phyloP scores from a whole-genome alignment of 305 asterid species.

The Plantago coronopus region DNA sequence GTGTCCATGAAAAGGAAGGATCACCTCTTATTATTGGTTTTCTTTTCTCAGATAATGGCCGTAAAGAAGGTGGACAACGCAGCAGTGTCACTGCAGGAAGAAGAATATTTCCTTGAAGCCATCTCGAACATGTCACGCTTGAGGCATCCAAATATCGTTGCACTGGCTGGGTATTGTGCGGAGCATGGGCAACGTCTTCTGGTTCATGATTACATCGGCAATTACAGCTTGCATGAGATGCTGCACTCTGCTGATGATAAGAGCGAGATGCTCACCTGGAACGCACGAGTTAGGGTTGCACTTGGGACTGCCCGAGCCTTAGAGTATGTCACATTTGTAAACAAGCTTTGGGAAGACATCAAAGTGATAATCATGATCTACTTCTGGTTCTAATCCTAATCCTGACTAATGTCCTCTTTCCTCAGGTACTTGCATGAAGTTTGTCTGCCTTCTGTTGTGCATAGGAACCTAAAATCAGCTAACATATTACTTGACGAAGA shows the following conservation, averaged over 20 bases:
- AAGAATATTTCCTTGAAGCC: slow-evolving; percentile 84
- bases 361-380: slow-evolving; percentile 1
- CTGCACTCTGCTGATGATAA: slow-evolving; percentile 87
- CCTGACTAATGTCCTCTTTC: slow-evolving; percentile 23
- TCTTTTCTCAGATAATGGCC: slow-evolving; percentile 60
- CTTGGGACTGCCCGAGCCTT: slow-evolving; percentile 98
- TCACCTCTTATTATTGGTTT: slow-evolving; percentile 8
- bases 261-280: slow-evolving; percentile 83
- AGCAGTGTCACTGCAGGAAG: slow-evolving; percentile 81
- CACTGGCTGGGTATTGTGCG: slow-evolving; percentile 76
- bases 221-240: slow-evolving; percentile 87
- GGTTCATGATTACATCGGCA: slow-evolving; percentile 70
- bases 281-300: slow-evolving; percentile 89
- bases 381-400: slow-evolving; percentile 19
- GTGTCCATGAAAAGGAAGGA: slow-evolving; percentile 8
- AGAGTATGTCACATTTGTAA: slow-evolving; percentile 52
- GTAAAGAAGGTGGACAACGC: slow-evolving; percentile 81
- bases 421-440: slow-evolving; percentile 98
- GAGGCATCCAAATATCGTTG: slow-evolving; percentile 87
- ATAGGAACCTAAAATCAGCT: slow-evolving; percentile 92
- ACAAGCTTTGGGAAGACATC: slow-evolving; percentile 10
- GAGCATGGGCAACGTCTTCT: slow-evolving; percentile 94
- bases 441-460: slow-evolving; percentile 89
- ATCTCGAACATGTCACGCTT: slow-evolving; percentile 83
- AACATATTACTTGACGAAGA: slow-evolving; percentile 89